phyloP scores from a whole-genome alignment of 106 monocot species.

The Acanthochlamys bracteata region DNA sequence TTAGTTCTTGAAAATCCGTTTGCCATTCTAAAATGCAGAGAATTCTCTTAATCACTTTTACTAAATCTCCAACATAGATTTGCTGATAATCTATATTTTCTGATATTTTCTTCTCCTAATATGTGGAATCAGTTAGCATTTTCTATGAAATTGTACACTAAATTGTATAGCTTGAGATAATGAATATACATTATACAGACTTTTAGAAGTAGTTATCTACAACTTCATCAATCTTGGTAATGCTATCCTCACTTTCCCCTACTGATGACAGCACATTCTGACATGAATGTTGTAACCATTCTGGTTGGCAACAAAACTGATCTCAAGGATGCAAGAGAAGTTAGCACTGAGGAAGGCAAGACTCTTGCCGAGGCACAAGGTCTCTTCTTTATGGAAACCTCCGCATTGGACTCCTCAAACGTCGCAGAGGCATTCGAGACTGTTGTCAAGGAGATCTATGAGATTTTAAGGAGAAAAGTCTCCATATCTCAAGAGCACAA shows the following conservation, averaged over 20 bases:
- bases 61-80: too few relatives aligned
- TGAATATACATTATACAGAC: too few relatives aligned
- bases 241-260: neutral
- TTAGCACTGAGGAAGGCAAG: conserved; percentile 34
- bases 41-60: too few relatives aligned
- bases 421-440: conserved; percentile 55
- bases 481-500: conserved; percentile 30
- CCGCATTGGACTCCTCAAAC: conserved; percentile 39
- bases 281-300: conserved; percentile 44
- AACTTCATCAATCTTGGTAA: too few relatives aligned
- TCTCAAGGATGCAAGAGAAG: conserved; percentile 40
- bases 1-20: neutral
- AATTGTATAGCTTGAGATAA: too few relatives aligned
- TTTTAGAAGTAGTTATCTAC: too few relatives aligned
- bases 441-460: conserved; percentile 61
- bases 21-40: too few relatives aligned
- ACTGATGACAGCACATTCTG: conserved; percentile 42
- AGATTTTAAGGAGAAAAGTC: conserved; percentile 27
- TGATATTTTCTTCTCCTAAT: too few relatives aligned
- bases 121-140: too few relatives aligned
- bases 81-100: too few relatives aligned
- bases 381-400: conserved; percentile 49
- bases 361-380: conserved; percentile 31
- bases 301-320: conserved; percentile 54
- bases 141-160: too few relatives aligned